A percentile compares a stretch with the other conserved stretches of the same genome.
Evolutionary conservation across 345 rosid species (phyloP).

Genomic region (Citrus maxima): DNA sequence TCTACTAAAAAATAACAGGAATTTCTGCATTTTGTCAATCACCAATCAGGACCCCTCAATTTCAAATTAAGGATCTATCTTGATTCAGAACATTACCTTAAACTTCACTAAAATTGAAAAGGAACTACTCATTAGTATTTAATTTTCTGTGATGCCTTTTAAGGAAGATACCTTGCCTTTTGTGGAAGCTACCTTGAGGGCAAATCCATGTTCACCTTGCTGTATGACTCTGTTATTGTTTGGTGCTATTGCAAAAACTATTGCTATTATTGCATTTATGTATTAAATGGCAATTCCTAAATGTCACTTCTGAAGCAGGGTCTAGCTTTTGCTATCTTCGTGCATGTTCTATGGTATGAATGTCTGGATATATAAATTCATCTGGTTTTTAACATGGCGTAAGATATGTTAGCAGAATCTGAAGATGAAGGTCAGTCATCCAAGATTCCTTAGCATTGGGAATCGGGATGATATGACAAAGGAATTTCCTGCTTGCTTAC

Average conservation of each 20-base stretch:
- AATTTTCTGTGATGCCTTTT: neutral
- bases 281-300: neutral
- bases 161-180: no score
- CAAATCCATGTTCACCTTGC: neutral
- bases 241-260: neutral
- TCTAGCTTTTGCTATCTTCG: conserved; percentile 6
- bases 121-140: neutral
- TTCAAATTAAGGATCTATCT: neutral
- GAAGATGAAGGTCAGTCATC: conserved; percentile 90
- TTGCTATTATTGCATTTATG: neutral
- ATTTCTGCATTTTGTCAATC: neutral
- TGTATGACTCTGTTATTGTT: neutral
- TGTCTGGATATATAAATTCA: neutral
- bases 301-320: neutral
- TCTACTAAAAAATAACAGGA: neutral
- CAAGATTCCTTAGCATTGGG: conserved; percentile 67
- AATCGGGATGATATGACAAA: conserved; percentile 42
- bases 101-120: neutral
- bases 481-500: conserved; percentile 66
- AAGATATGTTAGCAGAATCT: conserved; percentile 58
- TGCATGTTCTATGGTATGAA: conserved; percentile 8
- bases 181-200: neutral
- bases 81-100: neutral
- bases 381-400: conserved; percentile 3
- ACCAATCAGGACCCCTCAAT: neutral